phyloP scores from a whole-genome alignment of 225 moss, liverwort and hornwort species.

The Bryum argenteum region DNA sequence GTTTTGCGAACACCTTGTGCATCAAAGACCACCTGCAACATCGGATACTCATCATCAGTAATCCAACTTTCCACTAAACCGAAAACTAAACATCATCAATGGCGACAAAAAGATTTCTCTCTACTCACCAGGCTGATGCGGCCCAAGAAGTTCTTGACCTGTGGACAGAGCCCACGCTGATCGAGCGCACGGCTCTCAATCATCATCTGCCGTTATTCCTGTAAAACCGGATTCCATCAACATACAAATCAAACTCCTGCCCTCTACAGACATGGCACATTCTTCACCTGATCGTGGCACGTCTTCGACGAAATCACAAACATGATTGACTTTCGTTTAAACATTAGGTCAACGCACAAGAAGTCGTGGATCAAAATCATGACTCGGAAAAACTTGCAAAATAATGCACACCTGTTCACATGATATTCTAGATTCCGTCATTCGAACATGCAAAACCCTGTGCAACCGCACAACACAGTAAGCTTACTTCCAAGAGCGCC shows the following conservation, averaged over 20 bases:
- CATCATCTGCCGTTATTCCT: slow-evolving; percentile 44
- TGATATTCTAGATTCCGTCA: slow-evolving; percentile 25
- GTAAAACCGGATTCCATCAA: slow-evolving; percentile 8
- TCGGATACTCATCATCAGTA: background rate
- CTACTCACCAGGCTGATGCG: slow-evolving; percentile 31
- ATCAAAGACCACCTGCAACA: slow-evolving; percentile 24
- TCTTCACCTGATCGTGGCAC: background rate
- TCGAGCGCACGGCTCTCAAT: slow-evolving; percentile 32
- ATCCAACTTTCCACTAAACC: slow-evolving; percentile 4
- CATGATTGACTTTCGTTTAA: slow-evolving; percentile 4
- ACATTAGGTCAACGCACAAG: slow-evolving; percentile 13
- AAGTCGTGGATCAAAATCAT: background rate
- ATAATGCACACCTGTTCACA: slow-evolving; percentile 18
- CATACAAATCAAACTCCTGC: background rate
- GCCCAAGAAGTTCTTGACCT: slow-evolving; percentile 28
- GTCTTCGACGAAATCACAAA: background rate
- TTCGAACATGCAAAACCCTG: slow-evolving; percentile 25
- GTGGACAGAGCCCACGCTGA: slow-evolving; percentile 38
- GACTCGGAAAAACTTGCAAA: slow-evolving; percentile 4
- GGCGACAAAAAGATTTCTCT: background rate
- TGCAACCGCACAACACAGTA: background rate
- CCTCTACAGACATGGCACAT: background rate
- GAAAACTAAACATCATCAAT: background rate
- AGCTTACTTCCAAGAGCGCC: background rate
- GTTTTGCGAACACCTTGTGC: slow-evolving; percentile 21